phyloP scores from a whole-genome alignment of 352 stramenopile genomes.

The Halophytophthora polymorphica region DNA sequence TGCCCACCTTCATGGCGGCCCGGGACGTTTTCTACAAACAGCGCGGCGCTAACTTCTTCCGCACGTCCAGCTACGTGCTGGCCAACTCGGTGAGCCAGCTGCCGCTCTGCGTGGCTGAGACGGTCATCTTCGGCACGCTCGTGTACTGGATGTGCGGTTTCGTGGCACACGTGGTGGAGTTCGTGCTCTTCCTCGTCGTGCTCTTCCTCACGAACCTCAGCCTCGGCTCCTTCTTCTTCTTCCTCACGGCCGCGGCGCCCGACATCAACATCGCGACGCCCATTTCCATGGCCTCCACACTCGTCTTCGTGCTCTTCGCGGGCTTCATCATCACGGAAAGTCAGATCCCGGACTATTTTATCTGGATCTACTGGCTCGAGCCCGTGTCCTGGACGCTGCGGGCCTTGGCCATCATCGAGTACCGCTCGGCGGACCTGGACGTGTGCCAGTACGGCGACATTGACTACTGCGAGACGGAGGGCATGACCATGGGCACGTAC shows the following conservation, averaged over 20 bases:
- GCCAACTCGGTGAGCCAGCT: constrained; percentile 14
- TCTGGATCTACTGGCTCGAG: constrained; percentile 50
- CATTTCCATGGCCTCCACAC: constrained; percentile 25
- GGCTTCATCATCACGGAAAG: constrained; percentile 38
- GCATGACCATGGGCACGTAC: constrained; percentile 16
- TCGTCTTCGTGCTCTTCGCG: constrained; percentile 40
- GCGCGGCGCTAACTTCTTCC: constrained; percentile 35
- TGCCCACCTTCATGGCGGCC: constrained; percentile 47
- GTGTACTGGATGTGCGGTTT: constrained; percentile 67
- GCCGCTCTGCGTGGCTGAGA: constrained; percentile 32
- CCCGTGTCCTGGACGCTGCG: constrained; percentile 34
- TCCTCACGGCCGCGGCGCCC: constrained; percentile 11
- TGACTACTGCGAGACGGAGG: constrained; percentile 20
- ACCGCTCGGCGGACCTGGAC: constrained; percentile 12
- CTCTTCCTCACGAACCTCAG: constrained; percentile 22
- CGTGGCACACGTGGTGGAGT: constrained; percentile 2
- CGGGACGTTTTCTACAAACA: constrained; percentile 28
- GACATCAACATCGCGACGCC: constrained; percentile 26
- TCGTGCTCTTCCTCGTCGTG: constrained; percentile 24
- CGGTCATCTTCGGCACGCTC: constrained; percentile 49
- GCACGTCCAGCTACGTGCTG: constrained; percentile 48
- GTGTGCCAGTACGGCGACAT: constrained; percentile 21
- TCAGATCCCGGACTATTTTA: constrained; percentile 31
- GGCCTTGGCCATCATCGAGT: constrained; percentile 22
- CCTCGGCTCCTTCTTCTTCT: constrained; percentile 23